Evolutionary conservation across 257 asterid genomes (phyloP).

Genomic region (Vinca minor): DNA sequence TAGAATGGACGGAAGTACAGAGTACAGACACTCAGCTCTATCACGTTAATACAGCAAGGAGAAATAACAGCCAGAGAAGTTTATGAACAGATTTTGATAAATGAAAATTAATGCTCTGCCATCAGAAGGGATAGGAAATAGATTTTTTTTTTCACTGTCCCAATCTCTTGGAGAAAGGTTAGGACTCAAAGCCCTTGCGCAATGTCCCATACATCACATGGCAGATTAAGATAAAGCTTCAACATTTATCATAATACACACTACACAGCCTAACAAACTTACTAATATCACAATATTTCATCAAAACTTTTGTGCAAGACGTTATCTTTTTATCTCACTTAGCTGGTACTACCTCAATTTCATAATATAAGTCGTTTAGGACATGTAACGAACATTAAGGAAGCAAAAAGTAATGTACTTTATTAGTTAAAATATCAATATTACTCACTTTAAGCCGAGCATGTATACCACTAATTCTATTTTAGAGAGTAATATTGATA

Average conservation of each 20-base stretch:
- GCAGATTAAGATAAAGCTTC: not conserved
- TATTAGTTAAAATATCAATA: no score
- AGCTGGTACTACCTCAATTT: not conserved
- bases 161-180: not conserved
- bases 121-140: slow-evolving; percentile 5
- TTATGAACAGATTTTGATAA: not conserved
- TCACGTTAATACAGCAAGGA: not conserved
- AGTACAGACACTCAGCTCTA: not conserved
- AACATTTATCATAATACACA: not conserved
- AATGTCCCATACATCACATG: slow-evolving; percentile 6
- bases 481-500: no score
- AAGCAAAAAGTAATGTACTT: no score
- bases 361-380: no score
- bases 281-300: not conserved
- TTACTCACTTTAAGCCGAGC: no score
- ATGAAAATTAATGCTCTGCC: slow-evolving; percentile 1
- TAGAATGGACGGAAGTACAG: not conserved
- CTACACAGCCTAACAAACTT: not conserved
- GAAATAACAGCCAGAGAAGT: not conserved
- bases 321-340: not conserved
- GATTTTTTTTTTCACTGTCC: not conserved
- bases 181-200: slow-evolving; percentile 10
- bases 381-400: no score
- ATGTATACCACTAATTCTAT: no score
- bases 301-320: not conserved